Percentiles rank a stretch among this genome's conserved stretches.
Conservation (phyloP, 441 rosid genomes). For the Gossypium trilobum region DNA sequence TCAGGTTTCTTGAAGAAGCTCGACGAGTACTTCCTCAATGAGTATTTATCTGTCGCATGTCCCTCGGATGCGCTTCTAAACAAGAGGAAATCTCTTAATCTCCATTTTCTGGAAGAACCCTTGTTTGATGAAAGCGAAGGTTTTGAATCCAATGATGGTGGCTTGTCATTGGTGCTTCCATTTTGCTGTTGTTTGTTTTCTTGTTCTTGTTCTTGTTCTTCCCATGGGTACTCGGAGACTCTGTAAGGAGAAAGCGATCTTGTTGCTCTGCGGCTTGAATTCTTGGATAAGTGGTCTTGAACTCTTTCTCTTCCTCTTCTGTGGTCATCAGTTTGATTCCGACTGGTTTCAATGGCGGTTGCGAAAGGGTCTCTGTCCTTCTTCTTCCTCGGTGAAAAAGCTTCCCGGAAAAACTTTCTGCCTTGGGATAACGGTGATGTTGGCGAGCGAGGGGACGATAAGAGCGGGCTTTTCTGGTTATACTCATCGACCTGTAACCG, state of each 20-base stretch:
- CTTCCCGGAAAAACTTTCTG: conserved; percentile 36
- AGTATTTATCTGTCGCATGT: conserved; percentile 52
- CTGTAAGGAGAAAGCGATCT: conserved; percentile 70
- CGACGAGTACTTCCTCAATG: conserved; percentile 36
- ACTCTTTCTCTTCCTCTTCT: conserved; percentile 49
- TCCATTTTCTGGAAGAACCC: conserved; percentile 63
- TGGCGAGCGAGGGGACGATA: conserved; percentile 30
- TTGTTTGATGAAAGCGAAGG: conserved; percentile 17
- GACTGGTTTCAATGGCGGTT: conserved; percentile 26
- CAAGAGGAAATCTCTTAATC: conserved; percentile 55
- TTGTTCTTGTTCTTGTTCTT: conserved; percentile 40
- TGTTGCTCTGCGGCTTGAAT: conserved; percentile 39
- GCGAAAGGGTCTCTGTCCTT: conserved; percentile 37
- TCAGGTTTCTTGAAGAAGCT: conserved; percentile 43
- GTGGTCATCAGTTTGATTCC: conserved; percentile 25
- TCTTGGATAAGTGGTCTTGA: conserved; percentile 6
- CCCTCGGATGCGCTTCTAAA: conserved; percentile 91
- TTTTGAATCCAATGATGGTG: conserved; percentile 22
- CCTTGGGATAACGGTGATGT: conserved; percentile 47
- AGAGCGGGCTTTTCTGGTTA: conserved; percentile 19
- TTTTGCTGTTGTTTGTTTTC: conserved; percentile 13
- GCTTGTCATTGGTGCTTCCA: conserved; percentile 22
- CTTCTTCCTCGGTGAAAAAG: conserved; percentile 46
- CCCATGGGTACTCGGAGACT: conserved; percentile 69
- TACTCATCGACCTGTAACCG: conserved; percentile 27